Evolutionary conservation across 2,329 filamentous ascomycete species (phyloP).

Genomic region (Tothia fuscella): DNA sequence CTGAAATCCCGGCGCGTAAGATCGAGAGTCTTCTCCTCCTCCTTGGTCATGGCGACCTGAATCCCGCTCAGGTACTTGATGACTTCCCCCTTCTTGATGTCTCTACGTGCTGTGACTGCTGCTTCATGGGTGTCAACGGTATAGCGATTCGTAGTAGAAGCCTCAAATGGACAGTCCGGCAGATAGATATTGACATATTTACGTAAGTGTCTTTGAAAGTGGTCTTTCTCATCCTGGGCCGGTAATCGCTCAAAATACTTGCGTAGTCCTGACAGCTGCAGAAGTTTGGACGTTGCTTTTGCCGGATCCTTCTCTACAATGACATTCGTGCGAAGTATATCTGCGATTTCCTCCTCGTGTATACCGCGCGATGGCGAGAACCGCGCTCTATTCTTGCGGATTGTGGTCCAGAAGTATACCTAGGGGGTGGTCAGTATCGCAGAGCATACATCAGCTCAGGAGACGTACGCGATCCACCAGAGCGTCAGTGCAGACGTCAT

Average conservation of each 20-base stretch:
- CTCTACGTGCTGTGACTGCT: constrained; percentile 66
- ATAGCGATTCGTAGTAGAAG: constrained; percentile 87
- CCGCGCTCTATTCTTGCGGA: constrained; percentile 83
- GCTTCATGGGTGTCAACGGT: constrained; percentile 86
- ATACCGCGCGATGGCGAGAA: constrained; percentile 78
- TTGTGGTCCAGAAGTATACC: constrained; percentile 94
- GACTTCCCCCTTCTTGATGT: constrained; percentile 68
- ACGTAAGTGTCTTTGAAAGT: constrained; percentile 74
- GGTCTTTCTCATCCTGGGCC: constrained; percentile 68
- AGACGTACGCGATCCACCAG: constrained; percentile 53
- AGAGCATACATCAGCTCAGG: not conserved
- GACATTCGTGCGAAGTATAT: constrained; percentile 51
- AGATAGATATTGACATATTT: constrained; percentile 90
- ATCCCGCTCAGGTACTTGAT: constrained; percentile 88
- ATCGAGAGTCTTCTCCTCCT: constrained; percentile 77
- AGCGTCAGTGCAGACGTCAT: constrained; percentile 90
- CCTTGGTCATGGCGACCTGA: constrained; percentile 80
- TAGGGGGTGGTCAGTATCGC: constrained; percentile 26
- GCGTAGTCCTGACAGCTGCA: constrained; percentile 60
- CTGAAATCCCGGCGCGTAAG: constrained; percentile 86
- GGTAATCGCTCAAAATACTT: constrained; percentile 58
- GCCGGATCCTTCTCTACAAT: constrained; percentile 62
- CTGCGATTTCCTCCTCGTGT: constrained; percentile 49
- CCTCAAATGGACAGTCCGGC: constrained; percentile 89
- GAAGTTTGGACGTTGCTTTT: constrained; percentile 58